Evolutionary conservation across 345 rosid genomes (phyloP), one percentile per base, ranked within the genome.

Genomic region (Pistacia vera): DNA sequence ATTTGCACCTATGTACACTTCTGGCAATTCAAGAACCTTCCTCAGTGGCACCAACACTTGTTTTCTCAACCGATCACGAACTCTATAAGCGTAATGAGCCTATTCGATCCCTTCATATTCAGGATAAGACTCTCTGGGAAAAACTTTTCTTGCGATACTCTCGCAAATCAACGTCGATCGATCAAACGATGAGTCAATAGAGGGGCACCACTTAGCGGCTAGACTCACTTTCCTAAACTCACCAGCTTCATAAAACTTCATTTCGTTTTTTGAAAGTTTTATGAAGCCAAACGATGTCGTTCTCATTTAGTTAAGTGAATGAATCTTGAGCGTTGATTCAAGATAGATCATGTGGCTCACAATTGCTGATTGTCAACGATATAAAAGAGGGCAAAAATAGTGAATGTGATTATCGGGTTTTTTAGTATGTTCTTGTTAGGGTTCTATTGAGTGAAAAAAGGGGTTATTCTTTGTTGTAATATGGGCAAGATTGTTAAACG

Each of bases 161-260:
- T 89, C 95, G 65, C 93, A 88, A 2, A 90, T 71, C 77, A 90
- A 72, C 0, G 85, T 82, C 25, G 84, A 76, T 33, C 48, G 61
- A 80, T 91, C 94, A 22, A 87, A 91, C 0, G 92, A 85, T 1
- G 90, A 88, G 28, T 88, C 90, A 0, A 88, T 68, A 0, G 90
- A 93, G 0, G 94, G 92, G 33, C 94, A 91, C 92, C 97, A 93
- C 44, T 93, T 91, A 0, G 92, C 92, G 0, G 95, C 93, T 0
- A 92, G 86, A 70, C 91, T 82, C 44, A 91, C 56, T 68, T 86
- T 85, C 44, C n/a, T 75, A 0, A 71, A 5, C 17, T 81, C 63
- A 0, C 83, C 85, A 0, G 88, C 81, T 0, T 77, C 75, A 63
- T 86, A 67, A 5, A 59, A 70, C 70, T 57, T 71, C 67, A 87